Evolutionary conservation across 2,329 filamentous ascomycete species (phyloP).

Genomic region (Neopestalotiopsis clavispora): DNA sequence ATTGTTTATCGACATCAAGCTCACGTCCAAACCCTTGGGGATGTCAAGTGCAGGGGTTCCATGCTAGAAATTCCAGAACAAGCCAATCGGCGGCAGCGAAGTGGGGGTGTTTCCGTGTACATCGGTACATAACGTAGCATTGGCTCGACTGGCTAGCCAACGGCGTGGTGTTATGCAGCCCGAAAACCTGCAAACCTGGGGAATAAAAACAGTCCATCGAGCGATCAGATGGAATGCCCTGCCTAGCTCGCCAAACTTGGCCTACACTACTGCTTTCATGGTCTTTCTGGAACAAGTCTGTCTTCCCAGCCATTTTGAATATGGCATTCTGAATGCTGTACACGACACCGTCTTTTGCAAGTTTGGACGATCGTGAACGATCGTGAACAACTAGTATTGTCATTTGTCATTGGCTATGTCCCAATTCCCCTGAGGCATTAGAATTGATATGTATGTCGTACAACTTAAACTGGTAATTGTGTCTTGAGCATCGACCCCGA

Average conservation of each 20-base stretch:
- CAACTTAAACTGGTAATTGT: no score
- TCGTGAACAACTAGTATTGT: no score
- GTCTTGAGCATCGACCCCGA: no score
- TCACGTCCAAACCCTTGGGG: not conserved
- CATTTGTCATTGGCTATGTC: no score
- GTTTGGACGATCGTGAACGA: no score
- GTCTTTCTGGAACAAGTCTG: no score
- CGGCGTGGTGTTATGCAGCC: not conserved
- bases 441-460: no score
- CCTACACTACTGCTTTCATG: no score
- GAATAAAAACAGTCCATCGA: not conserved
- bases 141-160: slow-evolving; percentile 1
- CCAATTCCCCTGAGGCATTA: no score
- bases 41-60: not conserved
- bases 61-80: not conserved
- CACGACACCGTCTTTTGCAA: no score
- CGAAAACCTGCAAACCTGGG: not conserved
- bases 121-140: not conserved
- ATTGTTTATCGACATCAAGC: not conserved
- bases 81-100: not conserved
- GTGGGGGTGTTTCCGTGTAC: not conserved
- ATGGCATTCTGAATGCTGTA: no score
- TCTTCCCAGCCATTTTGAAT: no score
- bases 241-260: not conserved
- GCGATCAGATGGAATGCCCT: not conserved